A percentile compares a stretch with the other conserved stretches of the same genome.
Evolutionary conservation across 192 early-diverging fungal genomes (phyloP).

Genomic region (Backusella tarrabulga): DNA sequence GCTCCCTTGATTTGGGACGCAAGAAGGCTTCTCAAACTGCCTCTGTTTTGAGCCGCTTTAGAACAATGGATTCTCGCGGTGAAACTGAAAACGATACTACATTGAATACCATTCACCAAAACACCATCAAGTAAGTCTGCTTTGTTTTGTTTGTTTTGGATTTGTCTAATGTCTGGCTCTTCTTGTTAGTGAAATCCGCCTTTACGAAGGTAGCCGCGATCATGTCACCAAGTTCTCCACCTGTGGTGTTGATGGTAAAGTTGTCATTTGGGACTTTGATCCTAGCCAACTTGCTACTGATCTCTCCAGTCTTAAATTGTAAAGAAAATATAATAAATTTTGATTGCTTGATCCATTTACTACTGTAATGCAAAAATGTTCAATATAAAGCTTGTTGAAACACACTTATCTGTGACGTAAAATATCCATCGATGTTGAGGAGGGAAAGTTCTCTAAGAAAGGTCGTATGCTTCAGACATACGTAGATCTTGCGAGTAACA

Average conservation of each 20-base stretch:
- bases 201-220: conserved; percentile 48
- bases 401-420: too few relatives aligned
- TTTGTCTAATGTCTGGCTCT: neutral
- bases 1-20: conserved; percentile 79
- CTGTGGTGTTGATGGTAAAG: conserved; percentile 79
- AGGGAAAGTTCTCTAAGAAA: too few relatives aligned
- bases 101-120: conserved; percentile 88
- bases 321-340: neutral
- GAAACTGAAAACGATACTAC: conserved; percentile 70
- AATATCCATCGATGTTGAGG: too few relatives aligned
- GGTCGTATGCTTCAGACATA: too few relatives aligned
- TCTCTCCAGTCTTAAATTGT: conserved; percentile 29
- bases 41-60: conserved; percentile 85
- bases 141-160: neutral
- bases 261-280: conserved; percentile 75
- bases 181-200: conserved; percentile 40
- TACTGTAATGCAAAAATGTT: too few relatives aligned
- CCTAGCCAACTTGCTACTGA: conserved; percentile 29
- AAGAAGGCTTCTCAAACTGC: conserved; percentile 59
- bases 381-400: too few relatives aligned
- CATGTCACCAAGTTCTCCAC: conserved; percentile 73
- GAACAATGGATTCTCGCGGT: conserved; percentile 87
- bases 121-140: conserved; percentile 82
- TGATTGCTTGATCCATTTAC: neutral
- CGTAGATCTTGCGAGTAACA: too few relatives aligned